Evolutionary conservation across 2,329 filamentous ascomycete genomes (phyloP).

Genomic region (Blastomyces percursus): DNA sequence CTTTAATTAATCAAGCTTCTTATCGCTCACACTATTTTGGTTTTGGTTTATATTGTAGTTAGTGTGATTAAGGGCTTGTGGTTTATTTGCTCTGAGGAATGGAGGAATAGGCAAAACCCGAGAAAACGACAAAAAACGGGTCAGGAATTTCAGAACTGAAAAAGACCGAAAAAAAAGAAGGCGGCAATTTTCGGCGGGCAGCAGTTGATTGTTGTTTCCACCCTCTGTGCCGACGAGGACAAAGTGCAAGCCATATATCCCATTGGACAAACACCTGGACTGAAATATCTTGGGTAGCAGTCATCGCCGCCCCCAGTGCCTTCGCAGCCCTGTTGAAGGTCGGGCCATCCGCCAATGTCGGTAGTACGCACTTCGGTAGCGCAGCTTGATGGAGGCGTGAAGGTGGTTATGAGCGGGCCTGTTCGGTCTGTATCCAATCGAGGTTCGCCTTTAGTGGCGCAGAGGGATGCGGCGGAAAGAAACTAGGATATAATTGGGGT

Average conservation of each 20-base stretch:
- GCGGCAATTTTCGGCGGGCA: background rate
- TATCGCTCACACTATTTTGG: no score
- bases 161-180: background rate
- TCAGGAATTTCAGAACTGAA: background rate
- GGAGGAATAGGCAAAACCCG: no score
- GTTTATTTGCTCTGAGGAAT: background rate
- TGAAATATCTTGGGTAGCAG: conserved; percentile 1
- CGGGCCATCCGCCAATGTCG: background rate
- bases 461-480: background rate
- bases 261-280: background rate
- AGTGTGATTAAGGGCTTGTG: background rate
- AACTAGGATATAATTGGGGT: background rate
- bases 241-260: background rate
- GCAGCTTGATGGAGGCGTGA: background rate
- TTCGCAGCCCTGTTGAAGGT: background rate
- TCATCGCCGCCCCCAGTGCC: background rate
- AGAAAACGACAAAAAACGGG: background rate
- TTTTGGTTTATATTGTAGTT: background rate
- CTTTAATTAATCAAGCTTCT: no score
- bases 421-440: background rate
- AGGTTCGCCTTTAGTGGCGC: background rate
- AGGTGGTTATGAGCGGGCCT: background rate
- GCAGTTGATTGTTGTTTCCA: background rate
- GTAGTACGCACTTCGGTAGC: background rate
- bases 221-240: background rate